Conservation (phyloP, 139 green algal species). For the Tetradesmus lagerheimii region DNA sequence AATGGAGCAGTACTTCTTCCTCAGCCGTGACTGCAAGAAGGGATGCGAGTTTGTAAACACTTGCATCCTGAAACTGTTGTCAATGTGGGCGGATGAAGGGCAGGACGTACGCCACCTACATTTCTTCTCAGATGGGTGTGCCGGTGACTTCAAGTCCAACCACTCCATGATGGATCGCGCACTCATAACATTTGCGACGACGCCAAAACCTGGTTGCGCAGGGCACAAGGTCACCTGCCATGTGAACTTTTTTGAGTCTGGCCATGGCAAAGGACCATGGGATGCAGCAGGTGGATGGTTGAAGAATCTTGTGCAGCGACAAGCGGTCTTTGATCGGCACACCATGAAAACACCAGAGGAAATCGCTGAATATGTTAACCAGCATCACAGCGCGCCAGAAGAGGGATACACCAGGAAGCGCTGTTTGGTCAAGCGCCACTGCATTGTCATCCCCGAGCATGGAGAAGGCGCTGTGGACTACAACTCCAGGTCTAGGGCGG, state of each 20-base stretch:
- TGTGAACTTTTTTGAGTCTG: slow-evolving; percentile 17
- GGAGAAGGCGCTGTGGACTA: too few species aligned
- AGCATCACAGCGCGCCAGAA: too few species aligned
- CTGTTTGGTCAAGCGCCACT: too few species aligned
- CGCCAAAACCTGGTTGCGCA: neutral
- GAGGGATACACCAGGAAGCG: too few species aligned
- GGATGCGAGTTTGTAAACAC: slow-evolving; percentile 18
- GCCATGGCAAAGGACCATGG: slow-evolving; percentile 1
- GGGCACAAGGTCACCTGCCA: slow-evolving; percentile 7
- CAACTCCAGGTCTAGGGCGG: too few species aligned
- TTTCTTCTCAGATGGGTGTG: too few species aligned
- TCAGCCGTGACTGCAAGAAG: neutral
- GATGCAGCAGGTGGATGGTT: slow-evolving; percentile 19
- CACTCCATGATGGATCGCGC: slow-evolving; percentile 13
- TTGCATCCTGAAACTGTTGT: neutral
- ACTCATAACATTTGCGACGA: neutral
- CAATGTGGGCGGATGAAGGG: too few species aligned
- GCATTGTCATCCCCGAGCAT: too few species aligned
- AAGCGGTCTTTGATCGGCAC: too few species aligned
- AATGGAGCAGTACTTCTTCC: slow-evolving; percentile 20
- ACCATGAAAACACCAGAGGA: too few species aligned
- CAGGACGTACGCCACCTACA: neutral
- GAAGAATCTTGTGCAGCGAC: too few species aligned
- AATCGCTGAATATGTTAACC: too few species aligned
- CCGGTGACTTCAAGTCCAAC: slow-evolving; percentile 22